Evolutionary conservation across 2,329 filamentous ascomycete species (phyloP), one percentile per base, ranked within the genome.

Genomic region (Trichoderma afroharzianum): DNA sequence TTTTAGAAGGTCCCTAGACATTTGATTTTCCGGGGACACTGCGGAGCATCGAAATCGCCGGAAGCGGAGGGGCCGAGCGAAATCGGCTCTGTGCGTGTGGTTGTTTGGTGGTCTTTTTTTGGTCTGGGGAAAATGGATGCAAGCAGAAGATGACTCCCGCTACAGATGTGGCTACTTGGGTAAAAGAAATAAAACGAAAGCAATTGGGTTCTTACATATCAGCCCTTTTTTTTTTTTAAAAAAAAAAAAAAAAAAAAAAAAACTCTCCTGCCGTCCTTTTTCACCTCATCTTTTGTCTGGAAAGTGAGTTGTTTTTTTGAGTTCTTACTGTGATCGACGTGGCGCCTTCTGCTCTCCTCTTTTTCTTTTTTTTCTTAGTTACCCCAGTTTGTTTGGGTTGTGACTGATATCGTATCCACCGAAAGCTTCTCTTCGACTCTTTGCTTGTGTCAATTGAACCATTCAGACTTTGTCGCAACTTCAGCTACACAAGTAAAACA

Each of bases 301-400:
- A 59, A 8, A 32, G 18, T 59, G 24, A 59, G 18, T 36, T 53
- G 6, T 7, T 43, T 30, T 30, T 18, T 68, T 61, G 36, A 55
- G 50, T 67, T 67, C 63, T 67, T 43, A 67, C 63, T 58, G 50
- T 57, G 66, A 68, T 68, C 55, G n/a, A 59, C 66, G 66, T 68
- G 55, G 66, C 55, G 53, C 36, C 21, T 68, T 47, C 18, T 33
- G 4, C 26, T 30, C 24, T 58, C 14, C 28, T 30, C 53, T 39
- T 33, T 24, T 50, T 32, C 26, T 64, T 30, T 47, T 69, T 30
- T 12, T 21, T 32, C 11, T n/a, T 43, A 5, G 18, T 21, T 53
- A 24, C n/a, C 26, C 21, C 33, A 15, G 11, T 24, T 30, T 57
- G 26, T 33, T 58, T 58, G 33, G n/a, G 3, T 26, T 59, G 5